Evolutionary conservation across 202 grass and related monocot genomes (phyloP).

Genomic region (Setaria italica): DNA sequence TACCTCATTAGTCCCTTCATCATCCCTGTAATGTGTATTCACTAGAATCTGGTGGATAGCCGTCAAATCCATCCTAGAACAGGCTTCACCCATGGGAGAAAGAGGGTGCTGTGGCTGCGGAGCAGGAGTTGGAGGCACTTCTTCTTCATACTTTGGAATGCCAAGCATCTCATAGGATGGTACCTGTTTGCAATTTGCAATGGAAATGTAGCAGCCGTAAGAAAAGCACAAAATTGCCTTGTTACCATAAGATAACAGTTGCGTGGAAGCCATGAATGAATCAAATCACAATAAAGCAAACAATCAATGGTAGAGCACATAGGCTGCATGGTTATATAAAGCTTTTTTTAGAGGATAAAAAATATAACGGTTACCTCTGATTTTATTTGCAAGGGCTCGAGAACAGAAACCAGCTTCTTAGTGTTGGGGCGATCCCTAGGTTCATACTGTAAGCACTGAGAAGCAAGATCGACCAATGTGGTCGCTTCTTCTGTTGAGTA

Average conservation of each 20-base stretch:
- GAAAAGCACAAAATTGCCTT: background rate
- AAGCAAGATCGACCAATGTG: conserved; percentile 79
- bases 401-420: conserved; percentile 70
- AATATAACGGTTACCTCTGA: conserved; percentile 59
- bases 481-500: conserved; percentile 90
- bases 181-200: conserved; percentile 55
- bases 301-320: conserved; percentile 10
- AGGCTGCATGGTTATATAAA: background rate
- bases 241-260: conserved; percentile 8
- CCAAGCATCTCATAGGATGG: conserved; percentile 91
- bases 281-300: background rate
- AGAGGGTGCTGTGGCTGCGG: conserved; percentile 66
- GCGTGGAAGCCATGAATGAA: background rate
- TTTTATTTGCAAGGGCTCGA: conserved; percentile 85
- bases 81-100: conserved; percentile 94
- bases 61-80: conserved; percentile 92
- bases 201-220: conserved; percentile 15
- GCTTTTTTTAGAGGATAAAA: conserved; percentile 11
- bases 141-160: conserved; percentile 76
- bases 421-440: conserved; percentile 84
- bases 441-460: conserved; percentile 93
- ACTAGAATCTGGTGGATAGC: conserved; percentile 95
- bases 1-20: conserved; percentile 96
- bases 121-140: conserved; percentile 37
- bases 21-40: conserved; percentile 81